Conservation (phyloP, 345 rosid genomes). For the Rhodomyrtus tomentosa region DNA sequence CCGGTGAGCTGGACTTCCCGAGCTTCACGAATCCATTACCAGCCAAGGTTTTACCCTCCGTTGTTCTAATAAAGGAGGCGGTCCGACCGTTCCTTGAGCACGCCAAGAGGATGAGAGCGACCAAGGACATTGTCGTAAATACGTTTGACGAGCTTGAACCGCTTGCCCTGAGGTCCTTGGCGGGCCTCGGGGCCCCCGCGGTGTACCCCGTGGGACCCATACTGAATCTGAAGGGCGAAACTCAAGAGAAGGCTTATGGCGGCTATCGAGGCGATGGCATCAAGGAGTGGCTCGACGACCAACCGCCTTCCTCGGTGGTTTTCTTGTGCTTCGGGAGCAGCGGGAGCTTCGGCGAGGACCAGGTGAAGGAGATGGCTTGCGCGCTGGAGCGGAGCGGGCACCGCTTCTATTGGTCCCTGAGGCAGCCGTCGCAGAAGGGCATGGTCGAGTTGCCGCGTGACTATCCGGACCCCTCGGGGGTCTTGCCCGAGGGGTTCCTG, state of each 20-base stretch:
- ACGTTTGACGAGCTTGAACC: slow-evolving; percentile 27
- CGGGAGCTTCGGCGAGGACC: slow-evolving; percentile 31
- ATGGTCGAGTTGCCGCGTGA: not conserved
- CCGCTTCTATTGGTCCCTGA: slow-evolving; percentile 40
- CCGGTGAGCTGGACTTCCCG: slow-evolving; percentile 8
- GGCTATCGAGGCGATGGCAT: not conserved
- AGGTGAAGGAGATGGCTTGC: slow-evolving; percentile 26
- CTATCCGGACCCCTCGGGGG: slow-evolving; percentile 9
- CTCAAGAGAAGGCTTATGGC: not conserved
- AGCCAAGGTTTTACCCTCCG: slow-evolving; percentile 17
- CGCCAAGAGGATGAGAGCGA: not conserved
- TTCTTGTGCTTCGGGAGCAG: slow-evolving; percentile 51
- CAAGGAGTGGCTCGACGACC: slow-evolving; percentile 30
- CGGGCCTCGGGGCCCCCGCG: not conserved
- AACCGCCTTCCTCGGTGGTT: slow-evolving; percentile 33
- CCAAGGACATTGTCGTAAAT: slow-evolving; percentile 30
- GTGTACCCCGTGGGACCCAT: slow-evolving; percentile 44
- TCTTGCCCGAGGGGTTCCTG: slow-evolving; percentile 36
- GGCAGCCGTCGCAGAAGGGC: slow-evolving; percentile 2
- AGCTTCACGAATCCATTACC: slow-evolving; percentile 19
- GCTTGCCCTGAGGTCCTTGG: not conserved
- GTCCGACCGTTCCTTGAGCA: not conserved
- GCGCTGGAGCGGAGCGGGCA: slow-evolving; percentile 27
- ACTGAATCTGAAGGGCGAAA: slow-evolving; percentile 11
- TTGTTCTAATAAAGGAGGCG: not conserved